Base-by-base conservation (phyloP, 495 filamentous ascomycete species). In the Xylaria acuta region DNA sequence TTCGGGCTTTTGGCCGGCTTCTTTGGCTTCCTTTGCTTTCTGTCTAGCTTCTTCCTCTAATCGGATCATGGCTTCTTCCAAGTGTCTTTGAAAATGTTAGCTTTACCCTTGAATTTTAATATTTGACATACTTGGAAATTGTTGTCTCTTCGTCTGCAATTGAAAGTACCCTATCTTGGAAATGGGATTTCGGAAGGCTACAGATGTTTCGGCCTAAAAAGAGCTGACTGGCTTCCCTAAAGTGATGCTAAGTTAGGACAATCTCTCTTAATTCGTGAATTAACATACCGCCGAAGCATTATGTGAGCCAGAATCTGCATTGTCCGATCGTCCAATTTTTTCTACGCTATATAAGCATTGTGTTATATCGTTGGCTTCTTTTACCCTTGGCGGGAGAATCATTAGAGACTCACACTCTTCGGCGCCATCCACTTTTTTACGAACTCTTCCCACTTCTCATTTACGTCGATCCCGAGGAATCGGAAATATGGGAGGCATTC, bases 391-490 rank as follows among this genome's bases (percentile, higher is more conserved):
- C 12, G 20, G 7, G 22, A 36, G 5, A 5, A 11, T 38, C 6
- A 22, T 43, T 5, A 16, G 27, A 62, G 7, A 62, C 67, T 62
- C 32, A 62, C 67, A 12, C 5, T 30, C 41, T 62, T 8, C 0
- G 56, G 67, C 3, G 0, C 3, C 18, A 27, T 40, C 67, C 67
- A 69, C 30, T 16, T 69, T 8, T 43, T 40, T 22, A 3, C n/a
- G 54, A 69, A 69, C 6, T 78, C 75, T 74, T 82, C 85, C 64
- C 83, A 91, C 22, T 86, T 82, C 41, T 84, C 40, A 22, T 82
- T 77, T 76, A 91, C 67, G 2, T 84, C 82, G 14, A 89, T 86
- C 0, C 78, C 75, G 0, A 93, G 79, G 73, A 92, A 92, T 38
- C 85, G 53, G 41, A 77, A 63, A 32, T 77, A 77, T 25, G 75